A percentile compares a stretch with the other conserved stretches of the same genome.
phyloP scores from a whole-genome alignment of 2,329 filamentous ascomycete species.

The Purpureocillium takamizusanense region DNA sequence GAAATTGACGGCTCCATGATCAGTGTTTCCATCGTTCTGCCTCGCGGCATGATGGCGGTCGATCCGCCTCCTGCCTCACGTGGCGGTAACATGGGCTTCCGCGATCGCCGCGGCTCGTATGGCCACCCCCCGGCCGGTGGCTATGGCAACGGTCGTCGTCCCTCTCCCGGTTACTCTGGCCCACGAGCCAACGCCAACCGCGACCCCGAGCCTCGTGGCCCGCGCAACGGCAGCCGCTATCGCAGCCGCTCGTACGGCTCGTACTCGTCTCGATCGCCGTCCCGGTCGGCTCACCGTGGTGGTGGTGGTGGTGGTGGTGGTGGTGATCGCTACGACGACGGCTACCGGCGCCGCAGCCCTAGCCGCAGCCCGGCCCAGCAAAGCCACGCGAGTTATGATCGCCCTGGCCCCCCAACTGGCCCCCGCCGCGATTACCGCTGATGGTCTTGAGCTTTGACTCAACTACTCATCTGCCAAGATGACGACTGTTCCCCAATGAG shows the following conservation, averaged over 20 bases:
- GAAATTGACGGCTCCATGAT: constrained; percentile 77
- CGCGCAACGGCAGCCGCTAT: constrained; percentile 29
- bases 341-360: constrained; percentile 37
- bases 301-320: constrained; percentile 19
- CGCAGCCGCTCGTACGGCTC: constrained; percentile 35
- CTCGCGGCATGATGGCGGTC: constrained; percentile 71
- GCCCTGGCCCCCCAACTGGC: neutral
- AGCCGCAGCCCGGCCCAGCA: constrained; percentile 16
- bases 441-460: too few species aligned
- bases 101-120: constrained; percentile 21
- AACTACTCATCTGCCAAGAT: too few species aligned
- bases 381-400: too few species aligned
- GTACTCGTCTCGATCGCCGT: constrained; percentile 40
- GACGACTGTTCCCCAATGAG: too few species aligned
- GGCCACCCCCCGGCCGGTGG: constrained; percentile 14
- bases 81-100: constrained; percentile 48
- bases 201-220: constrained; percentile 41
- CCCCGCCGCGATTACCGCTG: neutral
- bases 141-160: constrained; percentile 25
- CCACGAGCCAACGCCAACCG: constrained; percentile 50
- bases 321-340: constrained; percentile 22
- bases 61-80: constrained; percentile 65
- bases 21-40: constrained; percentile 81
- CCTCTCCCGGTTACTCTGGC: constrained; percentile 28
- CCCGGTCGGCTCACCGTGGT: constrained; percentile 26